Conservation (phyloP, 116 monocot genomes). For the Papilionanthe hybrid region DNA sequence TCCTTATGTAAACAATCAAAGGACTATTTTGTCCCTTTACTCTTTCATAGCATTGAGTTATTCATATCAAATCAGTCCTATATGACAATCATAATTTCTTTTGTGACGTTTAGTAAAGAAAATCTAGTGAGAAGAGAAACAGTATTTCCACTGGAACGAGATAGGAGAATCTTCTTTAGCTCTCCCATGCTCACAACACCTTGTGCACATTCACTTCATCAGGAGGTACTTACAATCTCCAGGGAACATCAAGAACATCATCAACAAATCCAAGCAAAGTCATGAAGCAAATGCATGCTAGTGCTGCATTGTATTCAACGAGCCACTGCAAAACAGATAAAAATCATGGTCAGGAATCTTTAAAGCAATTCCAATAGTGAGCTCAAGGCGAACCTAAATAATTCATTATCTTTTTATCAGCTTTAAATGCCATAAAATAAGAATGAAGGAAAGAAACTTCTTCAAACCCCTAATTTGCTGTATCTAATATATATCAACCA, state of each 20-base stretch:
- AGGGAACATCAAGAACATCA: slow-evolving; percentile 95
- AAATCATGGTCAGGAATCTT: not conserved
- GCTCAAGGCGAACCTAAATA: not conserved
- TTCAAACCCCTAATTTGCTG: not conserved
- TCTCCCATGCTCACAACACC: not conserved
- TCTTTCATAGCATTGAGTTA: not conserved
- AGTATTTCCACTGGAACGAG: not conserved
- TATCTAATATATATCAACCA: not conserved
- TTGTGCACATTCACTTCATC: not conserved
- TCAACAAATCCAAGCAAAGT: slow-evolving; percentile 95
- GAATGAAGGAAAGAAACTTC: not conserved
- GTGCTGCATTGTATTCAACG: slow-evolving; percentile 95
- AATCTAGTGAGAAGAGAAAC: not conserved
- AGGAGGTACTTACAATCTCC: slow-evolving; percentile 71
- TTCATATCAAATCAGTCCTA: not conserved
- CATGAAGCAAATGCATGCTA: slow-evolving; percentile 95
- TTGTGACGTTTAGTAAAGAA: not conserved
- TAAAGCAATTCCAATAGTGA: not conserved
- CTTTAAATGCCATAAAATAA: not conserved
- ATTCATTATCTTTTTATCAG: not conserved
- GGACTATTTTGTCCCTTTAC: too few relatives aligned
- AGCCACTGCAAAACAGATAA: slow-evolving; percentile 68
- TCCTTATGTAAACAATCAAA: too few relatives aligned
- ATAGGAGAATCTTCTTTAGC: not conserved
- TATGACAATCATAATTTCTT: not conserved